These are phyloP conservation scores for Teratosphaeria zuluensis DNA, from an alignment of 2,329 filamentous ascomycete genomes.

Conservation along the genomic window DNA sequence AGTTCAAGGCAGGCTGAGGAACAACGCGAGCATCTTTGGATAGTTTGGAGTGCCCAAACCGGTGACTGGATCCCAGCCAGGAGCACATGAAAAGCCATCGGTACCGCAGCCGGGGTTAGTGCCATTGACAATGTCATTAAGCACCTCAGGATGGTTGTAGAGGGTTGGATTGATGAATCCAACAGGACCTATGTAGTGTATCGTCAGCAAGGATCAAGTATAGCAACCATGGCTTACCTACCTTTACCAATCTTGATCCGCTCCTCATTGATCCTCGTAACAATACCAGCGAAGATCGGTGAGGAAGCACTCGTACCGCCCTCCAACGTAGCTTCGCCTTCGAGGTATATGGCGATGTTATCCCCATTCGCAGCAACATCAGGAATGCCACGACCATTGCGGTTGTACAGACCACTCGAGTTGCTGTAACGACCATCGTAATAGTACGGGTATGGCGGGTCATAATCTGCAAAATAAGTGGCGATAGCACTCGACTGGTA, in stretches of 20 bases:
- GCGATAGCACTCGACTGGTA: conserved; percentile 27
- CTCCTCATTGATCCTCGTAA: conserved; percentile 21
- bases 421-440: conserved; percentile 11
- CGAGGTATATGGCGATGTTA: conserved; percentile 31
- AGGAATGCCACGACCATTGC: conserved; percentile 25
- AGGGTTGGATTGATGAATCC: conserved; percentile 26
- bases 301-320: conserved; percentile 17
- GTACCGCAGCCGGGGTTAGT: conserved; percentile 27
- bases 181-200: conserved; percentile 12
- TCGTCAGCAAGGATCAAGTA: not conserved
- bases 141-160: conserved; percentile 16
- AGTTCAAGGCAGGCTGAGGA: conserved; percentile 7
- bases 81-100: conserved; percentile 15
- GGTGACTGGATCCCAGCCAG: conserved; percentile 1
- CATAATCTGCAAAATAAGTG: conserved; percentile 19
- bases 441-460: conserved; percentile 17
- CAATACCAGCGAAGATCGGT: conserved; percentile 20
- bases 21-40: conserved; percentile 17
- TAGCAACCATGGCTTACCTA: conserved; percentile 4
- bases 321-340: conserved; percentile 24
- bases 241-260: conserved; percentile 13
- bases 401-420: conserved; percentile 20
- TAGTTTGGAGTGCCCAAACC: conserved; percentile 20
- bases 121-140: conserved; percentile 18
- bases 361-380: conserved; percentile 30